Conservation (phyloP, 768 basidiomycete species). For the Arthromyces matolae region DNA sequence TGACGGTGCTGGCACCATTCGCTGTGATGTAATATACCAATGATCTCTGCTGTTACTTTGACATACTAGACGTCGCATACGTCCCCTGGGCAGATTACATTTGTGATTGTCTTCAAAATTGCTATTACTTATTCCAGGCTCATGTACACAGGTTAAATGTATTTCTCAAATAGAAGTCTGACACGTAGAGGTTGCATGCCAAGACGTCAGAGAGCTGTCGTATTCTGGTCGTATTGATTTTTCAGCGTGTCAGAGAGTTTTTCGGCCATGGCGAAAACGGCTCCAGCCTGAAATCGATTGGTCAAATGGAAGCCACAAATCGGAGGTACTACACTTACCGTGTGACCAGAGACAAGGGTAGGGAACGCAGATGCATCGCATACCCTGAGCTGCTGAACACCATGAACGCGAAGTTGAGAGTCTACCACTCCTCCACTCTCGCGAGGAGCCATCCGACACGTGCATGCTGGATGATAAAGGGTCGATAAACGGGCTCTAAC, state of each 20-base stretch:
- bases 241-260: slow-evolving; percentile 31
- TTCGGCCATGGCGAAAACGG: slow-evolving; percentile 29
- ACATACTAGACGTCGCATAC: no score
- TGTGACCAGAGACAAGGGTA: slow-evolving; percentile 44
- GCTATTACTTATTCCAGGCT: no score
- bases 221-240: slow-evolving; percentile 20
- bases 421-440: slow-evolving; percentile 40
- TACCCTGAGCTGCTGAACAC: slow-evolving; percentile 39
- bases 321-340: slow-evolving; percentile 26
- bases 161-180: no score
- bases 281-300: slow-evolving; percentile 23
- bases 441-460: slow-evolving; percentile 43
- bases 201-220: not conserved
- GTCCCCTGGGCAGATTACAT: no score
- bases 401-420: slow-evolving; percentile 34
- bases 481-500: slow-evolving; percentile 42
- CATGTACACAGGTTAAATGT: no score
- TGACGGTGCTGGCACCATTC: not conserved
- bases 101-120: no score
- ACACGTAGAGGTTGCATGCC: no score
- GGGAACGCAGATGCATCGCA: slow-evolving; percentile 50
- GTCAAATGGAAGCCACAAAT: no score
- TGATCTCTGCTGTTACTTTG: not conserved
- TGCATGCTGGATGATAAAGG: slow-evolving; percentile 45
- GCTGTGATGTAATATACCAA: slow-evolving; percentile 8